These are phyloP conservation scores for Astrephomene gubernaculifera DNA, from an alignment of 139 green algal genomes.

Conservation along the genomic window DNA sequence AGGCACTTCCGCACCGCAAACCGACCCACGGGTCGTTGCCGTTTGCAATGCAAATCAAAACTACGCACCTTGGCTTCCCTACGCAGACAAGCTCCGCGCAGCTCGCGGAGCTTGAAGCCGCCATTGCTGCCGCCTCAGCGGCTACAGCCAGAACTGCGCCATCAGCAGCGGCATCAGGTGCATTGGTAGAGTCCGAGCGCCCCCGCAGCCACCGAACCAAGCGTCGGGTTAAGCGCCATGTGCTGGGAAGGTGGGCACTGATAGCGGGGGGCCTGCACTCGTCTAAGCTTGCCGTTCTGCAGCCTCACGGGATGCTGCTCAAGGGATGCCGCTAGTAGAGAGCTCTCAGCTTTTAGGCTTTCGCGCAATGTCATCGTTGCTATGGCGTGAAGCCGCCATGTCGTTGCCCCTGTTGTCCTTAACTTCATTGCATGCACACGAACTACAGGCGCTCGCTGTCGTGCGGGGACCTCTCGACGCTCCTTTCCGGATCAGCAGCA, in stretches of 20 bases:
- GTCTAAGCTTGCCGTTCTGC: no score
- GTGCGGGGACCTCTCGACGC: not conserved
- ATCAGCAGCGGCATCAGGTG: not conserved
- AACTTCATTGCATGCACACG: no score
- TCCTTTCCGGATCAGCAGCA: not conserved
- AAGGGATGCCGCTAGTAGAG: no score
- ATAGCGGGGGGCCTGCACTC: no score
- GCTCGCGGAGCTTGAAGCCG: constrained; percentile 16
- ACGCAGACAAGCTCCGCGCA: constrained; percentile 7
- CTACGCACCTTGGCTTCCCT: not conserved
- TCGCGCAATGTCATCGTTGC: no score
- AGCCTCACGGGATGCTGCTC: no score
- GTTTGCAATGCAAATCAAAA: no score
- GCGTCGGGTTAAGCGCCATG: constrained; percentile 1
- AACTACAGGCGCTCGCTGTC: constrained; percentile 16
- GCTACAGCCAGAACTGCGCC: not conserved
- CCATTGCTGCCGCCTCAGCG: not conserved
- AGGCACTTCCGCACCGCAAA: not conserved
- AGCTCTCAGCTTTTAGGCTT: no score
- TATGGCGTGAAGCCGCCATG: no score
- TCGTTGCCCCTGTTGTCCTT: no score
- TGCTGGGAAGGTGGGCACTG: no score
- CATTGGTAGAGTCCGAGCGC: not conserved
- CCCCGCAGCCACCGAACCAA: not conserved
- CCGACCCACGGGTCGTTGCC: no score